Percentiles rank a stretch among this genome's conserved stretches.
These are phyloP conservation scores for Microsporum ferrugineum DNA, from an alignment of 2,329 filamentous ascomycete species.

Conservation along the genomic window DNA sequence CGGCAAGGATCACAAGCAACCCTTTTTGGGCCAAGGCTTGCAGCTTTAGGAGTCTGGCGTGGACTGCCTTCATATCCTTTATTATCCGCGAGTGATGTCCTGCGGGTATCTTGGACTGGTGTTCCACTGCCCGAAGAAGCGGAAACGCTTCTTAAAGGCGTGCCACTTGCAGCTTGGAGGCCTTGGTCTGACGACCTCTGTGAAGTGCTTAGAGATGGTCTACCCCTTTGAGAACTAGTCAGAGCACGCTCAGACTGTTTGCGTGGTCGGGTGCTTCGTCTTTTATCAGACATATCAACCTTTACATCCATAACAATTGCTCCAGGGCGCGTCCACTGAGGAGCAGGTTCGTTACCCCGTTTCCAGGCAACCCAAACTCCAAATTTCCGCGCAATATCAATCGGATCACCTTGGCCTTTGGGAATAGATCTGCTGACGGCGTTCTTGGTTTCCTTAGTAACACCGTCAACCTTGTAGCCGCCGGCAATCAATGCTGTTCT, in stretches of 20 bases:
- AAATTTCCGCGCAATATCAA: slow-evolving; percentile 49
- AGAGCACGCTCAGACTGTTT: slow-evolving; percentile 46
- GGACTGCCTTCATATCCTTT: slow-evolving; percentile 20
- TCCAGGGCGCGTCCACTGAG: slow-evolving; percentile 51
- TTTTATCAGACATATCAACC: slow-evolving; percentile 42
- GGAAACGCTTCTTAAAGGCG: slow-evolving; percentile 9
- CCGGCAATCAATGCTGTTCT: slow-evolving; percentile 51
- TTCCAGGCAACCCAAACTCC: slow-evolving; percentile 59
- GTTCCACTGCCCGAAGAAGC: slow-evolving; percentile 20
- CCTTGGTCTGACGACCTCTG: not conserved
- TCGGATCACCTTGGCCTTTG: slow-evolving; percentile 49
- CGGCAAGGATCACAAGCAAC: slow-evolving; percentile 53
- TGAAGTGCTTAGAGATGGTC: not conserved
- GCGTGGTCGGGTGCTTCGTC: slow-evolving; percentile 43
- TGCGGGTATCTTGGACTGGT: slow-evolving; percentile 15
- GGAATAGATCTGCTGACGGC: slow-evolving; percentile 53
- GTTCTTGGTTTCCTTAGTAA: slow-evolving; percentile 47
- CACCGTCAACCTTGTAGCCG: slow-evolving; percentile 48
- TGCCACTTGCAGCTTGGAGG: slow-evolving; percentile 4
- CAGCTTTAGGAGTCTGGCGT: slow-evolving; percentile 22
- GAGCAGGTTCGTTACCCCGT: slow-evolving; percentile 51
- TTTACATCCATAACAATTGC: slow-evolving; percentile 40
- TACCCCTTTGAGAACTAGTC: slow-evolving; percentile 24
- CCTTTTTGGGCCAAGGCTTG: slow-evolving; percentile 47
- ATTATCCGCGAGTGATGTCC: slow-evolving; percentile 14